Base-by-base conservation (phyloP, 2,329 filamentous ascomycete genomes). In the Metarhizium robertsii region DNA sequence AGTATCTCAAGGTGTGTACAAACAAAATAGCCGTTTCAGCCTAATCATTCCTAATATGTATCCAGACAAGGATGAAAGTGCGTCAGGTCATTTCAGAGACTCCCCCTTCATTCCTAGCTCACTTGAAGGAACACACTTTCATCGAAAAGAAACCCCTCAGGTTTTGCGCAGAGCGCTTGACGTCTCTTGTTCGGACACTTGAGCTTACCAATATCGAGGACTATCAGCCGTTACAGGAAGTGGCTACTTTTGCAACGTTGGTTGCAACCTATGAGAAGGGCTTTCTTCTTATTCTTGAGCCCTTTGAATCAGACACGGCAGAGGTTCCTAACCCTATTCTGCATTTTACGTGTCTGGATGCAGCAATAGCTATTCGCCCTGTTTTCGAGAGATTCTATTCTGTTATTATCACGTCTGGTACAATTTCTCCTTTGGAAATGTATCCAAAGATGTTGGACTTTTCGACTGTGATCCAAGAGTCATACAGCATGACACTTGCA, bases 401-500 rank as follows among this genome's bases (percentile, higher is more conserved):
- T 1, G 94, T 99, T 61, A 95, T 99, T 66, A 97, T 99, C 68
- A 99, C 94, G 0, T 97, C 94, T 0, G 94, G 94, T 60, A 99
- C 94, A 2, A 90, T 99, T 58, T 97, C 94, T 1, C 94, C 94
- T 0, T 74, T 99, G 3, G 95, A 99, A 68, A 99, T 99, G 88
- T 99, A 99, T 66, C 95, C 94, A 0, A 96, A 96, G 67, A 99
- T 99, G 92, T 84, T 99, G 30, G 88, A 90, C 53, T 99, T 99
- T 72, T 80, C 80, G 10, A 90, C 92, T 1, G 91, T 97, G 0
- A 87, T 97, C 3, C 92, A 97, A 67, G 92, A 99, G 70, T 99
- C 95, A 0, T 99, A 99, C 73, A 85, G 84, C 60, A 99, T 99
- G 91, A 97, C 94, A 0, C 80, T 99, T 6, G 92, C 92, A 2